phyloP scores from a whole-genome alignment of 805 yeast genomes.

The Candida arabinofermentans region DNA sequence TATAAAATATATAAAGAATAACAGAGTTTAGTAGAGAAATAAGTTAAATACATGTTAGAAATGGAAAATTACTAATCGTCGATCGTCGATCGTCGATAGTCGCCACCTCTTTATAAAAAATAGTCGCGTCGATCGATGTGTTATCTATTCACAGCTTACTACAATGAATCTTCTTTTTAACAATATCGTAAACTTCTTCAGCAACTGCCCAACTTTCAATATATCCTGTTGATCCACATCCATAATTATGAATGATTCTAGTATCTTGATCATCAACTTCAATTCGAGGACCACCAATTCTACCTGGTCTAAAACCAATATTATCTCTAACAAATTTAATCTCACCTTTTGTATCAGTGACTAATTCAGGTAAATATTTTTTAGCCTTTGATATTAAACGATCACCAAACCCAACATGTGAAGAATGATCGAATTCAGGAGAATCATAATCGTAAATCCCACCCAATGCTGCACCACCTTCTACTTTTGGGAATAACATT shows the following conservation, averaged over 20 bases:
- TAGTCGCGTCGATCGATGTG: not conserved
- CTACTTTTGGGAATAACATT: conserved; percentile 64
- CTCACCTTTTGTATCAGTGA: conserved; percentile 13
- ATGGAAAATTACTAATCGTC: conserved; percentile 1
- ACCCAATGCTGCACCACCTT: conserved; percentile 64
- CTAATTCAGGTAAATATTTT: conserved; percentile 50
- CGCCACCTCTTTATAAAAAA: too few species aligned
- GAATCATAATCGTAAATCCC: conserved; percentile 36
- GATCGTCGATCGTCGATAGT: not conserved
- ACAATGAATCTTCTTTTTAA: conserved; percentile 1
- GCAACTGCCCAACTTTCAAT: conserved; percentile 66
- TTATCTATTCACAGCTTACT: not conserved
- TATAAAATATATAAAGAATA: not conserved
- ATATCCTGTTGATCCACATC: conserved; percentile 68
- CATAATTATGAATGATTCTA: conserved; percentile 55
- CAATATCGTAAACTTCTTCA: conserved; percentile 31
- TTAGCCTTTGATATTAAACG: conserved; percentile 40
- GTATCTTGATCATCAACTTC: conserved; percentile 27
- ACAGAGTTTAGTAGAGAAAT: not conserved
- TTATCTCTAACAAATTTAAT: conserved; percentile 48
- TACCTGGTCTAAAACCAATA: conserved; percentile 68
- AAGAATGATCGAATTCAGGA: conserved; percentile 22
- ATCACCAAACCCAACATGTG: conserved; percentile 46
- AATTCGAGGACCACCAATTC: conserved; percentile 52
- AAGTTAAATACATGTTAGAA: too few species aligned